Evolutionary conservation across 345 rosid genomes (phyloP), one percentile per base, ranked within the genome.

Genomic region (Gossypium turneri): DNA sequence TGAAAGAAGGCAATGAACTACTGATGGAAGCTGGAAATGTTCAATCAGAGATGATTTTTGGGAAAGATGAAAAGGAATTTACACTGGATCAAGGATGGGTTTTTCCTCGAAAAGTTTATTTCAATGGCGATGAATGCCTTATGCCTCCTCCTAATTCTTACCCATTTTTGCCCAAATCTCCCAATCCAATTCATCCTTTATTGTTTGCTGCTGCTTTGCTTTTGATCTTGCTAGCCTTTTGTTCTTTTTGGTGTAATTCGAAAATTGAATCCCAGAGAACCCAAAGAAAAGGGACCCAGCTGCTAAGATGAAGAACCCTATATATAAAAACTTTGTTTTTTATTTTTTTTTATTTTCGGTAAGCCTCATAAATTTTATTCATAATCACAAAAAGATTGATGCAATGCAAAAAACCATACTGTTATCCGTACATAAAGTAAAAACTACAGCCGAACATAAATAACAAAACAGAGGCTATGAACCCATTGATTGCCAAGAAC

Each of bases 81-180:
- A 88, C 93, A 52, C 79, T 90, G 41, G 90, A 87, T 43, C 87
- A 86, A 73, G 94, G 97, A 57, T 91, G 97, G 97, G 90, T 88
- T 43, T 88, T 90, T 72, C 97, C 97, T 17, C 75, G 85, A 70
- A 87, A 87, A 82, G 83, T 92, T 41, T 88, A 88, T 60, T 92
- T 90, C 83, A 83, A 83, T 78, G 85, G 84, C 22, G 86, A 85
- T 63, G 78, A 74, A 45, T 83, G 86, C 74, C 77, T 77, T 38
- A 75, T 84, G 79, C 73, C 86, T 41, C 79, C 84, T 55, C 83
- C 84, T 74, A 77, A 81, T 76, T 43, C 90, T 71, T 83, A 78
- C 65, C 85, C 86, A 73, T 79, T 83, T 65, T 72, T 81, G 0
- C 86, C 86, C 17, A 76, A 72, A 12, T 59, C 57, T 17, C 67